phyloP scores from a whole-genome alignment of 768 basidiomycete genomes.

The Tylopilus felleus region DNA sequence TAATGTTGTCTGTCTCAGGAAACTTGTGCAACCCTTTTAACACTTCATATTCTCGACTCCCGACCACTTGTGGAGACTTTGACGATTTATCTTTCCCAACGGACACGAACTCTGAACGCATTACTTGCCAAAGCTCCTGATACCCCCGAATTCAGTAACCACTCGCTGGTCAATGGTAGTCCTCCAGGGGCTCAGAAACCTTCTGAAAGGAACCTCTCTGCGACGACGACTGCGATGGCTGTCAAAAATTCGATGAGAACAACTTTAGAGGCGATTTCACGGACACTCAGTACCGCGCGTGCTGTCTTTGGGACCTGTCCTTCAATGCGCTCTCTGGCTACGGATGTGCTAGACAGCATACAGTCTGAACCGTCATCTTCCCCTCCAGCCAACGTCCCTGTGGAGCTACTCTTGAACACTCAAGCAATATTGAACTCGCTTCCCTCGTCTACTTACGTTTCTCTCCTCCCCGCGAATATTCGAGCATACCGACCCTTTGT shows the following conservation, averaged over 20 bases:
- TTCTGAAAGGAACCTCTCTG: conserved; percentile 8
- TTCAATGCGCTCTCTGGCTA: conserved; percentile 46
- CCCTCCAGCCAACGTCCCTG: conserved; percentile 35
- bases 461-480: conserved; percentile 68
- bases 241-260: conserved; percentile 52
- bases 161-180: conserved; percentile 37
- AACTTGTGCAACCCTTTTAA: conserved; percentile 72
- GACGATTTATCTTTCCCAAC: conserved; percentile 66
- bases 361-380: conserved; percentile 45
- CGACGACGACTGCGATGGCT: conserved; percentile 42
- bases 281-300: conserved; percentile 56
- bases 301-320: conserved; percentile 49
- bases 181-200: conserved; percentile 18
- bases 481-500: conserved; percentile 84
- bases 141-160: conserved; percentile 27
- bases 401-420: conserved; percentile 62
- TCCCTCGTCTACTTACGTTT: conserved; percentile 81
- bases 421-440: conserved; percentile 63
- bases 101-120: conserved; percentile 54
- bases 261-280: conserved; percentile 52
- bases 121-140: conserved; percentile 37
- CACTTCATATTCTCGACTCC: conserved; percentile 87
- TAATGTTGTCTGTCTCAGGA: conserved; percentile 41
- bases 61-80: conserved; percentile 73
- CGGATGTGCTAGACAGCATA: conserved; percentile 55